Evolutionary conservation across 305 asterid genomes (phyloP), one percentile per base, ranked within the genome.

Genomic region (Solanum chacoense): DNA sequence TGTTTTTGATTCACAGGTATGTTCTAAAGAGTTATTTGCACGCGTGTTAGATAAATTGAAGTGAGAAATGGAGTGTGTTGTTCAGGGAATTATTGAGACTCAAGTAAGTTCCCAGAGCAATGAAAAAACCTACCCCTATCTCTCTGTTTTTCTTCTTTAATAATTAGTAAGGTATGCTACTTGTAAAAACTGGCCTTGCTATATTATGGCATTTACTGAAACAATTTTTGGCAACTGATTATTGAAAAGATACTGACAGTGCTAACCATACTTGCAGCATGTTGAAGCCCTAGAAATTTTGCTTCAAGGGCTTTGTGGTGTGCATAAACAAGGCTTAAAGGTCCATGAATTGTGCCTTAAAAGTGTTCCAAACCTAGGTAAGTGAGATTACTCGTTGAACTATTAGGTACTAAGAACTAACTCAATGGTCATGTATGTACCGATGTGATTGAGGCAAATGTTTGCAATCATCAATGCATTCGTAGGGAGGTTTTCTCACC

Each of bases 251-350:
- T 45, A 80, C 65, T 88, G 10, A 35, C 42, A 8, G 2, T 85
- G 3, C 16, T 37, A 55, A 80, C 71, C 79, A 83, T 31, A 89
- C 90, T 18, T 87, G 91, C 94, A 96, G 98, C 98, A 96, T 88
- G 98, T 97, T 87, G 99, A 97, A 90, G 99, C 99, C 50, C 91
- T 95, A 50, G 98, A 96, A 93, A 94, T 97, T 93, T 98, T 97
- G 87, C 99, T 97, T 91, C 98, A 93, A 92, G 99, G 99, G 32
- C 96, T 96, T 35, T 93, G 95, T 74, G 99, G 98, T 87, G 98
- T 95, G 88, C 98, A 92, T 72, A 91, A 95, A 83, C 98, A 95
- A 91, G 94, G 98, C 63, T 86, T 97, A 89, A 89, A 93, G 93
- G 91, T 94, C 93, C 99, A 96, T 86, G 99, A 97, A 91, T 73